Conservation (phyloP, 2,329 filamentous ascomycete genomes). For the Colletotrichum echinochloae region DNA sequence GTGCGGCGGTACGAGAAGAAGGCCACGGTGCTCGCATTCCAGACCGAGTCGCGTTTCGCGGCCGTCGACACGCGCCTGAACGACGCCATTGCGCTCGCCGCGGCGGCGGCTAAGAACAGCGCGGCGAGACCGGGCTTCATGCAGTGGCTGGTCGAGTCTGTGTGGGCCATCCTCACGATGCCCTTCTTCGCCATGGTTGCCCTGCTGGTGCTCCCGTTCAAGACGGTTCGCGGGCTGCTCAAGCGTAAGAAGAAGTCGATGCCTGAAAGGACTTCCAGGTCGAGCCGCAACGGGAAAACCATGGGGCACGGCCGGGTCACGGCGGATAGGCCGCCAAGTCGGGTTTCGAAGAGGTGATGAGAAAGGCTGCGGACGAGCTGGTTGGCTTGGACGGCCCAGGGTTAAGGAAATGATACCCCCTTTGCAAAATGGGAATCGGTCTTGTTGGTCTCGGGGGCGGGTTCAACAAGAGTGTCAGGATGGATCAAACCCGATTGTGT, state of each 20-base stretch:
- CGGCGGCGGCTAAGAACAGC: conserved; percentile 73
- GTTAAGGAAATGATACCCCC: conserved; percentile 1
- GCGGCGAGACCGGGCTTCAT: conserved; percentile 52
- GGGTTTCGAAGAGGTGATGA: conserved; percentile 44
- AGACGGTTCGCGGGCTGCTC: conserved; percentile 51
- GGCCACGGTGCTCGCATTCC: conserved; percentile 77
- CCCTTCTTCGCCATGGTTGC: conserved; percentile 56
- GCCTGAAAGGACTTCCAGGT: conserved; percentile 44
- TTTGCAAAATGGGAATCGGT: background rate
- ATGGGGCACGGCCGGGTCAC: conserved; percentile 49
- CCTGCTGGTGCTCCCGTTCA: conserved; percentile 58
- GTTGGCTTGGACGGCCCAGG: background rate
- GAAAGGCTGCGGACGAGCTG: background rate
- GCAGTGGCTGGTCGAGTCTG: conserved; percentile 53
- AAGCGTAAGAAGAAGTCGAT: conserved; percentile 48
- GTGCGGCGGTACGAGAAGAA: conserved; percentile 94
- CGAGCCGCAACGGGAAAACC: conserved; percentile 44
- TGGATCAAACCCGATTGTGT: background rate
- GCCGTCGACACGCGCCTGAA: conserved; percentile 78
- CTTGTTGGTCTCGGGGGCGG: background rate
- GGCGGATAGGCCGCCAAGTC: conserved; percentile 51
- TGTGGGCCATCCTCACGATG: conserved; percentile 52
- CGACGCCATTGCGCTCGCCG: conserved; percentile 85
- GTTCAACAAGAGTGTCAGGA: background rate
- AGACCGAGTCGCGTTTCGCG: conserved; percentile 80